phyloP scores from a whole-genome alignment of 305 asterid genomes.

The Fraxinus sp. region DNA sequence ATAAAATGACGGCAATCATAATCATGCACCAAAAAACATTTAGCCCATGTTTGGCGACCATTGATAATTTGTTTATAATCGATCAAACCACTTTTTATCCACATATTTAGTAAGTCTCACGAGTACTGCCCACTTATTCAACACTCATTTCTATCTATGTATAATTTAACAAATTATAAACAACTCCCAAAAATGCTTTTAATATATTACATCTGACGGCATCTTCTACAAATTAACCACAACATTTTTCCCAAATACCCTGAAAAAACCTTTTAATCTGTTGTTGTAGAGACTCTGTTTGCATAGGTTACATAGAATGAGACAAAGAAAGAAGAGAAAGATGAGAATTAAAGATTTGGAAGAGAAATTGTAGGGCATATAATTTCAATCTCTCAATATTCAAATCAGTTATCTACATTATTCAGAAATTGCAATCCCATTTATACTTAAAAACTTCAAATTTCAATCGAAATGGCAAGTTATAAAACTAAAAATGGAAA shows the following conservation, averaged over 20 bases:
- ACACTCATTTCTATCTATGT: not conserved
- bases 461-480: not conserved
- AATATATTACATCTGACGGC: not conserved
- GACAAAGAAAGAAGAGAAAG: not conserved
- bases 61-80: not conserved
- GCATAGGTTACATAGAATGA: not conserved
- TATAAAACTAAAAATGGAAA: not conserved
- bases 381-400: not conserved
- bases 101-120: not conserved
- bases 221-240: not conserved
- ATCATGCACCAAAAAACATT: not conserved
- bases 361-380: not conserved
- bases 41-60: not conserved
- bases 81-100: not conserved
- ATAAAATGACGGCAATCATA: not conserved
- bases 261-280: not conserved
- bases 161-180: not conserved
- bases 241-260: not conserved
- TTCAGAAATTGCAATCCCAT: not conserved
- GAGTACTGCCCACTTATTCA: too few species aligned
- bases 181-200: not conserved
- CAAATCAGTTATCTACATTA: not conserved
- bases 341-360: not conserved
- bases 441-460: not conserved
- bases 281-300: not conserved